phyloP scores from a whole-genome alignment of 2,329 filamentous ascomycete species.

The Nemania serpens region DNA sequence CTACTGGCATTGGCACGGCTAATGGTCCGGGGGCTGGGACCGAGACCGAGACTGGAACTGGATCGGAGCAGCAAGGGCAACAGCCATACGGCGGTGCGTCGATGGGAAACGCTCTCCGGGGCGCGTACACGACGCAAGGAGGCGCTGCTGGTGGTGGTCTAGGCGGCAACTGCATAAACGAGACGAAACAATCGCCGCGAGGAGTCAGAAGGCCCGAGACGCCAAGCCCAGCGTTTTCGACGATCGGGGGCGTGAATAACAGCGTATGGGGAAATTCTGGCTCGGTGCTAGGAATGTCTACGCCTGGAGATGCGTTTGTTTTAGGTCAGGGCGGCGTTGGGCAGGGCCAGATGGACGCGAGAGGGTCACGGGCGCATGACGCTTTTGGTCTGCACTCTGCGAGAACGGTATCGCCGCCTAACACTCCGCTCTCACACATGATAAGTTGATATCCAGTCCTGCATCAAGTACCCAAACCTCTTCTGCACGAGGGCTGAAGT shows the following conservation, averaged over 20 bases:
- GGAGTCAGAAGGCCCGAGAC: conserved; percentile 1
- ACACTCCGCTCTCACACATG: conserved; percentile 10
- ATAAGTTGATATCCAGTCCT: background rate
- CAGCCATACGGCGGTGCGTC: too few relatives aligned
- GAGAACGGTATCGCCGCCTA: conserved; percentile 13
- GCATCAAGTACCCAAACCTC: background rate
- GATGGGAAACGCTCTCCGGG: too few relatives aligned
- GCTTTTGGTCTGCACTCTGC: background rate
- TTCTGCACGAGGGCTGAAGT: background rate
- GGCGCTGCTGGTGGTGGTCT: background rate
- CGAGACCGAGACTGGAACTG: too few relatives aligned
- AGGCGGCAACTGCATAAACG: background rate
- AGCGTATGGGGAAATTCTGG: background rate
- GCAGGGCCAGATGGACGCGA: background rate
- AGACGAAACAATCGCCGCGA: background rate
- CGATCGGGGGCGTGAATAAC: background rate
- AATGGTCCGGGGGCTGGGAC: too few relatives aligned
- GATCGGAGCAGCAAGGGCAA: too few relatives aligned
- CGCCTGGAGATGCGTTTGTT: background rate
- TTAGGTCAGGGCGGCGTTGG: too few relatives aligned
- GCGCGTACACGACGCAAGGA: too few relatives aligned
- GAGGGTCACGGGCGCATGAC: background rate
- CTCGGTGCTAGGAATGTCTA: background rate
- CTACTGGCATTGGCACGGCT: background rate
- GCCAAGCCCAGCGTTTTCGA: background rate